Percentiles rank a stretch among this genome's conserved stretches.
phyloP scores from a whole-genome alignment of 306 rosid species.

The Ochetophila trinervis region DNA sequence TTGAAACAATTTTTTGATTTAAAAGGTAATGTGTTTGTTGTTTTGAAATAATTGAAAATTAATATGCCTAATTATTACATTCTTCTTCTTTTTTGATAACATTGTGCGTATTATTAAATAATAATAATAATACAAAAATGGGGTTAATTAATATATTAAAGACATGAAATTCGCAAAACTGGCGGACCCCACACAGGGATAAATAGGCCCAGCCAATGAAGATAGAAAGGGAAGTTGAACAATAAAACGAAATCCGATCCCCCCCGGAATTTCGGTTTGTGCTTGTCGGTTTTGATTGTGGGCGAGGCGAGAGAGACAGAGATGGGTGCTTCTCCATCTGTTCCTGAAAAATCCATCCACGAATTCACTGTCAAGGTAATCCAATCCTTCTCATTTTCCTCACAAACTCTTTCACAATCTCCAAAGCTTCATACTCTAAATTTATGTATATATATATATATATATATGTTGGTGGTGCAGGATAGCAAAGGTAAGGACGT shows the following conservation, averaged over 20 bases:
- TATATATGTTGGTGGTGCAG: constrained; percentile 33
- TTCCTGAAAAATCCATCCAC: constrained; percentile 60
- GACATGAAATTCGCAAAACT: too few relatives aligned
- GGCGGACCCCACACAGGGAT: too few relatives aligned
- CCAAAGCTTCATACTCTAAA: too few relatives aligned
- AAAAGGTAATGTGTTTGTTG: too few relatives aligned
- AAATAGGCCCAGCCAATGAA: not conserved
- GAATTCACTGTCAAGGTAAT: constrained; percentile 82
- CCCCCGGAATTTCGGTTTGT: not conserved
- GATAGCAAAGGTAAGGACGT: constrained; percentile 69
- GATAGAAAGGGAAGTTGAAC: not conserved
- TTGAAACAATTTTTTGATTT: too few relatives aligned
- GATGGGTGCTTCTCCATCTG: constrained; percentile 80
- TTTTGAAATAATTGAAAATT: too few relatives aligned
- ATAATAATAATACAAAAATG: too few relatives aligned
- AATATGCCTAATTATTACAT: too few relatives aligned
- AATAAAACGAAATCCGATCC: too few relatives aligned
- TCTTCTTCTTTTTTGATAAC: too few relatives aligned
- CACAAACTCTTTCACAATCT: not conserved
- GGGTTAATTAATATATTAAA: too few relatives aligned
- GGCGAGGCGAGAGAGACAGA: not conserved
- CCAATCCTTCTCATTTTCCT: not conserved
- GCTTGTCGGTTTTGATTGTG: not conserved
- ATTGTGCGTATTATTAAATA: too few relatives aligned
- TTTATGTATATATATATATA: not conserved